Percentiles rank a stretch among this genome's conserved stretches.
Evolutionary conservation across 495 filamentous ascomycete species (phyloP).

Genomic region (Penicillium egyptiacum): DNA sequence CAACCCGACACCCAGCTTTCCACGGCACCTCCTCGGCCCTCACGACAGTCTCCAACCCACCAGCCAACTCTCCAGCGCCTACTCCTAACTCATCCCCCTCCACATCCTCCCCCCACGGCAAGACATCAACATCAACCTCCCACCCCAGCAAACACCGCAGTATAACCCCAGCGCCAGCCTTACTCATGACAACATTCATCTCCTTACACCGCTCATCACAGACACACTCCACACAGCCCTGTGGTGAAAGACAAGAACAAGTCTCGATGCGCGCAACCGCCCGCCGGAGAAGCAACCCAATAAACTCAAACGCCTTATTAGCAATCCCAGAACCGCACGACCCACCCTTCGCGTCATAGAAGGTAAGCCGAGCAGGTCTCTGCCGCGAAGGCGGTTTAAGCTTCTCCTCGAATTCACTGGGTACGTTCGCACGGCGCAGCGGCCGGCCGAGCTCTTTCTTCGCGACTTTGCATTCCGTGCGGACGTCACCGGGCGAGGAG

Average conservation of each 20-base stretch:
- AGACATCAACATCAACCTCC: constrained; percentile 69
- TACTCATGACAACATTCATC: constrained; percentile 89
- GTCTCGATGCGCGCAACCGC: constrained; percentile 75
- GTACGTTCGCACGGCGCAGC: constrained; percentile 32
- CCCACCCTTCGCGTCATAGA: constrained; percentile 93
- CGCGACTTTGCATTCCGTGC: constrained; percentile 94
- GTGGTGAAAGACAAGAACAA: constrained; percentile 60
- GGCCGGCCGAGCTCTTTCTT: constrained; percentile 55
- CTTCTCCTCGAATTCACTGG: constrained; percentile 18
- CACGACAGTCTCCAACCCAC: constrained; percentile 83
- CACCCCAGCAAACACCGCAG: constrained; percentile 70
- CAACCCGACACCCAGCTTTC: constrained; percentile 36
- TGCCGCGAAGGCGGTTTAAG: constrained; percentile 61
- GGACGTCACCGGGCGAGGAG: constrained; percentile 81
- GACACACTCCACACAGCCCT: constrained; percentile 87
- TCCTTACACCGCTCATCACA: constrained; percentile 84
- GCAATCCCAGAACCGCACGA: constrained; percentile 80
- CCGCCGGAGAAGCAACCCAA: constrained; percentile 73
- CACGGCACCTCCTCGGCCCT: constrained; percentile 62
- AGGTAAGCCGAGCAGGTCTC: constrained; percentile 83
- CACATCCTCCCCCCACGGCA: constrained; percentile 76
- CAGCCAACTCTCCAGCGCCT: constrained; percentile 56
- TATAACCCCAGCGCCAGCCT: constrained; percentile 80
- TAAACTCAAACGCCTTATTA: constrained; percentile 89
- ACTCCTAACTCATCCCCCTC: constrained; percentile 25